A percentile compares a stretch with the other conserved stretches of the same genome.
These are phyloP conservation scores for Trichoderma simmonsii DNA, from an alignment of 2,329 filamentous ascomycete species.

Conservation along the genomic window DNA sequence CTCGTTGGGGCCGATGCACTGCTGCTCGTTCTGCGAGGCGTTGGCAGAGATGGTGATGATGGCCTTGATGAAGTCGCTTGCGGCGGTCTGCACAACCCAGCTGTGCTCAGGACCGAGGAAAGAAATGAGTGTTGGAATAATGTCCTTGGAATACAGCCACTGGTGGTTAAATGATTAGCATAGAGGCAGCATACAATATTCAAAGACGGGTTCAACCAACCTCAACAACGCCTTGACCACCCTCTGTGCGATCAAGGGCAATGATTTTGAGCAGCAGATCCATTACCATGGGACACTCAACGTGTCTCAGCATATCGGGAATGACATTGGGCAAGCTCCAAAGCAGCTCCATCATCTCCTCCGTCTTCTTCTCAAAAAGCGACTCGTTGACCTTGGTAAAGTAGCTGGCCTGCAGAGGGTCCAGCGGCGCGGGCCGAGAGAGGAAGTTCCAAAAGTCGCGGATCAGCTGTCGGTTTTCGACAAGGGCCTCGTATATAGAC, in stretches of 20 bases:
- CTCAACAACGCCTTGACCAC: slow-evolving; percentile 89
- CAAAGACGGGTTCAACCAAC: slow-evolving; percentile 47
- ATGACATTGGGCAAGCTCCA: slow-evolving; percentile 80
- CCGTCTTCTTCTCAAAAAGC: slow-evolving; percentile 95
- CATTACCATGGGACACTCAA: slow-evolving; percentile 98
- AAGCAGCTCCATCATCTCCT: slow-evolving; percentile 91
- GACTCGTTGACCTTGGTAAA: slow-evolving; percentile 99
- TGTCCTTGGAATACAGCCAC: slow-evolving; percentile 88
- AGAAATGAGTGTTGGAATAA: slow-evolving; percentile 82
- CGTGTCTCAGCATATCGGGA: slow-evolving; percentile 81
- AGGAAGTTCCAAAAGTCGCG: slow-evolving; percentile 90
- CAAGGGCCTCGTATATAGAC: slow-evolving; percentile 90
- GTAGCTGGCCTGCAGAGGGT: slow-evolving; percentile 92
- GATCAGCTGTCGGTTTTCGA: slow-evolving; percentile 77
- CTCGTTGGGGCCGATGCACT: slow-evolving; percentile 98
- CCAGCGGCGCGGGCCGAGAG: slow-evolving; percentile 76
- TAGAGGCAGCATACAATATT: slow-evolving; percentile 14
- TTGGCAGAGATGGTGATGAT: slow-evolving; percentile 99
- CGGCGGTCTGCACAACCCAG: slow-evolving; percentile 90
- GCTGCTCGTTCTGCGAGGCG: slow-evolving; percentile 94
- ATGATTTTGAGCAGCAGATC: slow-evolving; percentile 95
- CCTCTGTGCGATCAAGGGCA: slow-evolving; percentile 87
- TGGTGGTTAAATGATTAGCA: slow-evolving; percentile 34
- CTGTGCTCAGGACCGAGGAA: slow-evolving; percentile 83
- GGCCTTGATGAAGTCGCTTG: slow-evolving; percentile 95